Base-by-base conservation (phyloP, 441 rosid genomes). In the Populus hybrid region DNA sequence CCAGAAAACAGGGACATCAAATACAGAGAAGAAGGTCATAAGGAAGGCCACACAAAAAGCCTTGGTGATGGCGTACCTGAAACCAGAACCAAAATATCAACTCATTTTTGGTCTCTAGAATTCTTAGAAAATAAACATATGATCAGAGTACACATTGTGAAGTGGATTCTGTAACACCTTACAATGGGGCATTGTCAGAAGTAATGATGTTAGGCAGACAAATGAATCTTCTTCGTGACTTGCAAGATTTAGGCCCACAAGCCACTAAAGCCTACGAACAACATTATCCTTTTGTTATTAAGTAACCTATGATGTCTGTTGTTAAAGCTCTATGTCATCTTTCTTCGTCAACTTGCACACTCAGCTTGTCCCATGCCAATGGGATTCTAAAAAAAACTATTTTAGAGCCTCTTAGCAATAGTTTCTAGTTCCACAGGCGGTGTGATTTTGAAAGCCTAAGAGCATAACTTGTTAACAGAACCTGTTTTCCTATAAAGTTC, bases 1-100 rank as follows among this genome's bases (percentile, higher is more conserved):
- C 97, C 97, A 89, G 80, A 92, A 91, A 50, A 87, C 89, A 24
- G 94, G 95, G 26, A 92, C 89, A 71, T 91, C 95, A 72, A 92
- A 87, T 61, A 89, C 68, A 19, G 91, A 86, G 77, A 91, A 87
- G 83, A 89, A 91, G 59, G 95, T 91, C 94, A 92, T 88, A 28
- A 86, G 65, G 73, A 89, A 88, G n/a, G 92, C 94, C 26, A 91
- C 81, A 77, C 85, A 83, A 78, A 88, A 84, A 6, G 97, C 95
- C 85, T 88, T 89, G 24, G 92, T 92, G 80, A 92, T 85, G 72
- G 94, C 82, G 79, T 92, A 87, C 92, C 95, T 88, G 83, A 65
- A 84, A 78, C 59, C 79, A 81, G 64, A 72, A 71, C 57, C 50
- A 66, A 61, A 40, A 57, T 24, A 63, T 65, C 28, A 67, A 72